Base-by-base conservation (phyloP, 2,329 filamentous ascomycete species). In the Colletotrichum lini region DNA sequence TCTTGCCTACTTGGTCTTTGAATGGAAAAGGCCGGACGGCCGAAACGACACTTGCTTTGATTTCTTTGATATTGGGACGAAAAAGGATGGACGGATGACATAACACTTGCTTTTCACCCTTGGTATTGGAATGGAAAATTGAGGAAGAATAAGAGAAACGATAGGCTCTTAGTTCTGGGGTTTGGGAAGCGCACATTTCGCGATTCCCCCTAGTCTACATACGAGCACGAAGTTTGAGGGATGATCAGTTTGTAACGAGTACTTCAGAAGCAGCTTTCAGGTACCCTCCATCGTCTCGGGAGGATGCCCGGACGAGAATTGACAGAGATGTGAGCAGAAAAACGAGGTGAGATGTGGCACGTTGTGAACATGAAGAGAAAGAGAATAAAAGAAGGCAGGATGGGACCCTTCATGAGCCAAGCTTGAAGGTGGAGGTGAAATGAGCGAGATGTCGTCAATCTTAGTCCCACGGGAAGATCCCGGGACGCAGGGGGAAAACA, bases 401-500 rank as follows among this genome's bases (percentile, higher is more conserved):
- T 9, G 8, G 30, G 30, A 26, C 15, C n/a, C 15, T 62, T 15
- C 2, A 16, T 18, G 45, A 50, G 8, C 12, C 50, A 9, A 50
- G 18, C 15, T 4, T 30, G 26, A 21, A 30, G 16, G 26, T 12
- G 26, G 30, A 38, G 53, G 49, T 44, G 59, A 58, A 18, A 30
- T 54, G 47, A 54, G 18, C 38, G 26, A 45, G 52, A 42, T 54
- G 44, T 58, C 18, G 50, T 62, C 38, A 18, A 53, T 62, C 64
- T 6, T 13, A n/a, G 16, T 16, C 18, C 35, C 23, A 47, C 15
- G 44, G 64, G 52, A n/a, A 65, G 53, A 70, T 60, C 53, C 67
- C 54, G 16, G 66, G 30, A 23, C 2, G 26, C 8, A 30, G n/a
- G 30, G 23, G 49, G 6, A 15, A 21, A 44, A 63, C 21, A 67